Evolutionary conservation across 805 yeast species (phyloP), one percentile per base, ranked within the genome.

Genomic region (Saccharomycopsis oosterbeekiorum): DNA sequence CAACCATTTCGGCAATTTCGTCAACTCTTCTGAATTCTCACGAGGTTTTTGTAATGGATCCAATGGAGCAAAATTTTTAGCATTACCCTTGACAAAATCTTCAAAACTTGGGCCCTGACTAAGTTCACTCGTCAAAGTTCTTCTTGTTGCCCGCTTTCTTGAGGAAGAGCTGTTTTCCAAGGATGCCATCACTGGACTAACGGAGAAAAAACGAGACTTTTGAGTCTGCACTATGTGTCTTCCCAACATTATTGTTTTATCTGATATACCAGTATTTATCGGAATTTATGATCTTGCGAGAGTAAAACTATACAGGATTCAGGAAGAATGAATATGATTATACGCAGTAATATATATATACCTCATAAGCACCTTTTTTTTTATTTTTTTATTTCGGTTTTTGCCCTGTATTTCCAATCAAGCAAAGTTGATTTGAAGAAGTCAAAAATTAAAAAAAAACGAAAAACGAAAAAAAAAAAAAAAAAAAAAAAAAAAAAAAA

Each of bases 1-100:
- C 59, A 94, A 78, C 99, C 99, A 94, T 56, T 83, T 76, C 2
- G 99, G 99, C 61, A 94, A 76, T 67, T 96, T 80, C 43, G 84
- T 84, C 43, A 82, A 78, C 4, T 86, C 84, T 64, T 84, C 89
- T 57, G 78, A 80, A 55, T 70, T 70, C 54, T 73, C 75, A 69
- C 91, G 78, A 0, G 91, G 90, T 29, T 79, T 78, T 65, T 84
- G 90, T 41, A 92, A 78, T 1, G 97, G 97, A 75, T 92, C 97
- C 10, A 83, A 68, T 1, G 78, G 67, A 36, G 62, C 62, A 59
- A 74, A 68, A 51, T 82, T 80, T 1, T 88, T 81, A 1, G 97
- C 97, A 62, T 84, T 83, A 3, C 97, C 97, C 61, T 80, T 78
- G 24, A 94, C 75, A 68, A 94, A 94, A 73, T 94, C 99, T 59